Conservation (phyloP, 768 basidiomycete species). For the Macrolepiota fuliginosa region DNA sequence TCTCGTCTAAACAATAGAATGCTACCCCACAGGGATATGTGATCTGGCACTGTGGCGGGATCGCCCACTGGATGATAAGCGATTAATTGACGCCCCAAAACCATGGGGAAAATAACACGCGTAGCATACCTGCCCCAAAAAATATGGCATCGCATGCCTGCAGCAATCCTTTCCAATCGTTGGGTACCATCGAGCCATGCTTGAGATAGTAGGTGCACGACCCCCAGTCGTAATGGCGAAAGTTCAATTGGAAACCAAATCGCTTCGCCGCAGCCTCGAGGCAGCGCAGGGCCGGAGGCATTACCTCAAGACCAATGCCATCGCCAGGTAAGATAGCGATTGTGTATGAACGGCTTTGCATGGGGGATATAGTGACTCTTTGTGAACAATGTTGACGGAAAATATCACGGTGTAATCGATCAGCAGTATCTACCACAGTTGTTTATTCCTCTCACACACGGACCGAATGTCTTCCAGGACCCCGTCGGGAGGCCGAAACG, state of each 20-base stretch:
- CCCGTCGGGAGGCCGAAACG: neutral
- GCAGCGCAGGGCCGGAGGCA: slow-evolving; percentile 44
- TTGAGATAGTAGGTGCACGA: slow-evolving; percentile 44
- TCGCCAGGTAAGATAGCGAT: slow-evolving; percentile 53
- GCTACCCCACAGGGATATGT: slow-evolving; percentile 55
- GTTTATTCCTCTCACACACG: neutral
- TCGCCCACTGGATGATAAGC: slow-evolving; percentile 34
- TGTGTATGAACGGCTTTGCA: slow-evolving; percentile 27
- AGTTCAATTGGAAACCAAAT: slow-evolving; percentile 44
- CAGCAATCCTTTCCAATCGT: slow-evolving; percentile 36
- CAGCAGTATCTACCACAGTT: neutral
- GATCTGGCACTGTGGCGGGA: slow-evolving; percentile 49
- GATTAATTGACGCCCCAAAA: slow-evolving; percentile 14
- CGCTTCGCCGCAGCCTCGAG: slow-evolving; percentile 40
- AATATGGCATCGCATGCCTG: slow-evolving; percentile 44
- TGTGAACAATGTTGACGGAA: neutral
- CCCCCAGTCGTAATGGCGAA: slow-evolving; percentile 45
- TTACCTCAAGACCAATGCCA: slow-evolving; percentile 53
- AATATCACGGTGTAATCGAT: neutral
- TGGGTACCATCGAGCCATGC: slow-evolving; percentile 46
- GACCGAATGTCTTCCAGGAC: neutral
- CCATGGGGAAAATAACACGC: slow-evolving; percentile 13
- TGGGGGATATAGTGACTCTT: slow-evolving; percentile 7
- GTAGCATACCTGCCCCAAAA: slow-evolving; percentile 41
- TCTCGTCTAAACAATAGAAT: slow-evolving; percentile 49